A percentile compares a stretch with the other conserved stretches of the same genome.
phyloP scores from a whole-genome alignment of 2,329 filamentous ascomycete species.

The Blastomyces silverae region DNA sequence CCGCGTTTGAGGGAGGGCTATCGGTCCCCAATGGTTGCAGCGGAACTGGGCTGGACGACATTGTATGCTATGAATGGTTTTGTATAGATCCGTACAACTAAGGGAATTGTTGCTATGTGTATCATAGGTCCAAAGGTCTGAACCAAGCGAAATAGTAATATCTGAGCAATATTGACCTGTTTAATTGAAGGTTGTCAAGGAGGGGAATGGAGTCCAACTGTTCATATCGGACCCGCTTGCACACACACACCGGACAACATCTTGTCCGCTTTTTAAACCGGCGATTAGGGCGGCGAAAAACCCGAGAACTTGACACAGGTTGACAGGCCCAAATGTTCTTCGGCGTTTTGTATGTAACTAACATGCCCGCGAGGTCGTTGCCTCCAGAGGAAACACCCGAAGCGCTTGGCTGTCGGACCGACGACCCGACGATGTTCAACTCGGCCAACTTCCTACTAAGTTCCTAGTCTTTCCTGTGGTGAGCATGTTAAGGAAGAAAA shows the following conservation, averaged over 20 bases:
- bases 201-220: not conserved
- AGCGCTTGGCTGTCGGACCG: slow-evolving; percentile 3
- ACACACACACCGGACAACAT: no score
- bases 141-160: not conserved
- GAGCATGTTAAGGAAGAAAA: not conserved
- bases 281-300: not conserved
- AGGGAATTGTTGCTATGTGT: not conserved
- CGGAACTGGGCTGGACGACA: not conserved
- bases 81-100: not conserved
- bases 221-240: no score
- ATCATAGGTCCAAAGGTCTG: not conserved
- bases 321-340: not conserved
- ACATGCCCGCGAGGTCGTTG: not conserved
- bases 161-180: not conserved
- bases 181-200: not conserved
- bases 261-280: not conserved
- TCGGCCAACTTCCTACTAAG: no score
- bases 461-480: not conserved
- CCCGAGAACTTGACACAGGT: not conserved
- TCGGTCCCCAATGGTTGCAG: slow-evolving; percentile 5
- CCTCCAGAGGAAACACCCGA: not conserved
- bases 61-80: not conserved
- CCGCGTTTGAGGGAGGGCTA: slow-evolving; percentile 10
- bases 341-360: not conserved
- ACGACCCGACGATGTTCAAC: no score